Base-by-base conservation (phyloP, 228 moss, liverwort and hornwort species). In the Sphagnum fallax region DNA sequence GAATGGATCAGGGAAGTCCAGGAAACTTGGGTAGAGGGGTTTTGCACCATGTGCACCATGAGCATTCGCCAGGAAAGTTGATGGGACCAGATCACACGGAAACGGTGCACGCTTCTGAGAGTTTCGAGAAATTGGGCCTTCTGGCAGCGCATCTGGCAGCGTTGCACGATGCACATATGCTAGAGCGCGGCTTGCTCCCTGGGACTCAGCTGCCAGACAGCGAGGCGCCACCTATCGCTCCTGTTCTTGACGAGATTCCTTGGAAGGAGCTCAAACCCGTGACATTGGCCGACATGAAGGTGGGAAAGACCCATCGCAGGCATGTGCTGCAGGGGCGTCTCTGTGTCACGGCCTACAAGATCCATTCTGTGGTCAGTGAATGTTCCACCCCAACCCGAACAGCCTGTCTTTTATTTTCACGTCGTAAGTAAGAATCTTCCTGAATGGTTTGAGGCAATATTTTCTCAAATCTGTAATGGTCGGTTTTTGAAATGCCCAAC, bases 301-400 rank as follows among this genome's bases (percentile, higher is more conserved):
- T 95, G 32, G 95, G 95, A 64, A 95, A 95, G 79, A 88, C 90
- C 8, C 95, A 95, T 67, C 87, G 92, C 12, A 74, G 87, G 47
- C 90, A 85, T 51, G 82, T 81, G 14, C 81, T 95, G 47, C 82
- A 81, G 70, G 95, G 95, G 0, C 75, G 70, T 48, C 52, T 95
- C 4, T 95, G 92, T 71, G 87, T 85, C 50, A 89, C 79, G 65
- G 89, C 95, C 7, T 81, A 92, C 47, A 92, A 92, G 66, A 77
- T 88, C 5, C 82, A 80, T 4, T 82, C 91, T 51, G 83, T 94
- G 68, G 85, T 74, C 13, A 68, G 74, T 74, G 32, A 32, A 32
- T 32, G 32, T 32, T 32, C 32, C 32, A 32, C 32, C 32, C 32
- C 32, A 32, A 32, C 32, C 32, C 32, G 32, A 32, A 32, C 32